These are phyloP conservation scores for Noccaea caerulescens DNA, from an alignment of 345 rosid species.

Conservation along the genomic window DNA sequence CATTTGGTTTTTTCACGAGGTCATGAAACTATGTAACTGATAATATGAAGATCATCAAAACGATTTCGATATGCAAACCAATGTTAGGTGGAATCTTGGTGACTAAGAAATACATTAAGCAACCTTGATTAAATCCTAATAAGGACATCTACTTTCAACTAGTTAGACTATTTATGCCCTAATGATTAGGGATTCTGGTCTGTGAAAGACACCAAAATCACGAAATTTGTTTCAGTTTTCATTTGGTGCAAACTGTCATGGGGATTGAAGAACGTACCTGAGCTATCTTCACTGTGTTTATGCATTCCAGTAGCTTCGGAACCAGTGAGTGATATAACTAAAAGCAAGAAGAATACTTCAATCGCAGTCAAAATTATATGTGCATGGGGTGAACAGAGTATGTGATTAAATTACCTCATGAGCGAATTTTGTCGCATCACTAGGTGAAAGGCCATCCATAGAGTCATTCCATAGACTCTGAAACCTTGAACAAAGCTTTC, in stretches of 20 bases:
- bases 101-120: not conserved
- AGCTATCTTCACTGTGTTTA: constrained; percentile 78
- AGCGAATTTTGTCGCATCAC: constrained; percentile 48
- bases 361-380: constrained; percentile 11
- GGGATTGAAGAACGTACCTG: constrained; percentile 59
- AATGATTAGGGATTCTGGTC: not conserved
- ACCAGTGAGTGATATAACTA: constrained; percentile 63
- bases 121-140: not conserved
- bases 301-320: constrained; percentile 69
- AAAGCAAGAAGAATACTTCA: constrained; percentile 36
- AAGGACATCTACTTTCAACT: not conserved
- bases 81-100: not conserved
- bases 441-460: constrained; percentile 44
- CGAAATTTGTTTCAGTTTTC: not conserved
- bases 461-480: constrained; percentile 47
- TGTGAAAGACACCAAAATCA: not conserved
- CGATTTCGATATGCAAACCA: not conserved
- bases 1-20: constrained; percentile 14
- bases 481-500: constrained; percentile 77
- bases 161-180: not conserved
- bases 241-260: not conserved
- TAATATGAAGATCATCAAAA: not conserved
- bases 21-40: not conserved
- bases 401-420: constrained; percentile 61
- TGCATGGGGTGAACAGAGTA: constrained; percentile 5